phyloP scores from a whole-genome alignment of 306 rosid genomes.

The Vigna mungo region DNA sequence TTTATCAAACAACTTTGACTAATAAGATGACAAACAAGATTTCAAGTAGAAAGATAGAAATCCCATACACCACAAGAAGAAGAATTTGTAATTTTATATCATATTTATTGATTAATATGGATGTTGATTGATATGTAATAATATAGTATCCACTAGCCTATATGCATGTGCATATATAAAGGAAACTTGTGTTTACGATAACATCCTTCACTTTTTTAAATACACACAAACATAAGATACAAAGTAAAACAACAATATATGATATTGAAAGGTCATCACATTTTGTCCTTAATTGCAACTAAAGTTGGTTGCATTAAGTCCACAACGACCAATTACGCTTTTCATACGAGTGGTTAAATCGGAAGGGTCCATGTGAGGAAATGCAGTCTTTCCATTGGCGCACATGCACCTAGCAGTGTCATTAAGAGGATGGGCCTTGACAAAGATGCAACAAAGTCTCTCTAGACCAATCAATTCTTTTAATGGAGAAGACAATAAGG shows the following conservation, averaged over 20 bases:
- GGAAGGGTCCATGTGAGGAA: not conserved
- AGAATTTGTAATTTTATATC: not conserved
- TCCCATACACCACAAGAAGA: not conserved
- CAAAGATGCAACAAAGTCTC: too few relatives aligned
- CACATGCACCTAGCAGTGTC: not conserved
- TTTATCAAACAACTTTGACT: not conserved
- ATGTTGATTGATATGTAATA: not conserved
- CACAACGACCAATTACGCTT: fast-evolving
- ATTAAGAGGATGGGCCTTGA: fast-evolving
- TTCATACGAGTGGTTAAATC: not conserved
- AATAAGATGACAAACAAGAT: not conserved
- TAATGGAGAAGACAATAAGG: too few relatives aligned
- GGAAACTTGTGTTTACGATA: not conserved
- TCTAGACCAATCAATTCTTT: fast-evolving
- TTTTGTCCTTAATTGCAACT: not conserved
- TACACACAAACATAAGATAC: not conserved
- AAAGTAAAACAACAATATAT: not conserved
- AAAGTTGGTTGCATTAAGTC: not conserved
- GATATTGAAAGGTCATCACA: not conserved
- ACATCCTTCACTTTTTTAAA: not conserved
- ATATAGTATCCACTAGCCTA: not conserved
- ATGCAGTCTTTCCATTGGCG: not conserved
- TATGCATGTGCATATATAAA: not conserved
- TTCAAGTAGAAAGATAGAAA: not conserved
- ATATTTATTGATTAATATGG: not conserved